Evolutionary conservation across 257 asterid species (phyloP), one percentile per base, ranked within the genome.

Genomic region (Nicotiana attenuata): DNA sequence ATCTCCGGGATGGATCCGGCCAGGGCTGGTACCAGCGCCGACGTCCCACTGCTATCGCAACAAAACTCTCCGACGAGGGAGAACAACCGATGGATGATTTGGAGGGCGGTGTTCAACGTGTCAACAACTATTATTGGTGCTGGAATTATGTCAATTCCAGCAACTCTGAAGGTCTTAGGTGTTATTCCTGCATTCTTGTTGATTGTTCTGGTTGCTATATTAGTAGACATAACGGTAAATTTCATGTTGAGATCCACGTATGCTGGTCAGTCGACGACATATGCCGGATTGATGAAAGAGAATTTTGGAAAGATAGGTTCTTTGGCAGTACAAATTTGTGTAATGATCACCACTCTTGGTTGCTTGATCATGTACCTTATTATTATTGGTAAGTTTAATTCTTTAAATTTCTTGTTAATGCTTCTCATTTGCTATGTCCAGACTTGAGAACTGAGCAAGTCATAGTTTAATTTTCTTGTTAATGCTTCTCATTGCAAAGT

Each of bases 101-200:
- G 91, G 1, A 96, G 97, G 52, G 98, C 98, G 4, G 97, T 96
- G 13, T 96, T 94, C 88, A 96, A 96, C 81, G 97, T 96, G 71
- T 84, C 97, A 38, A 96, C 98, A 45, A 93, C 95, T 86, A 94
- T 96, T 35, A 93, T 96, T 35, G 98, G 99, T 7, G 97, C 97
- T 0, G 99, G 98, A 59, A 94, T 94, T 53, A 96, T 96, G 99
- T 96, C 99, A 4, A 92, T 96, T 4, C 98, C 99, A 22, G 99
- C 99, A 0, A 96, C 99, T 28, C 90, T 96, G 0, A 96, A 96
- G 87, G 97, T 96, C 33, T 83, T 96, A 0, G 98, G 99, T 50
- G 80, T 75, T 15, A 29, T 75, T 50, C 80, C 80, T 0, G 45
- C 80, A 75, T 75, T 50, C 5, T 2, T 50, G 5, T 1, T 75